phyloP scores from a whole-genome alignment of 1,284 basidiomycete species.

The Apiotrichum mycotoxinovorans region DNA sequence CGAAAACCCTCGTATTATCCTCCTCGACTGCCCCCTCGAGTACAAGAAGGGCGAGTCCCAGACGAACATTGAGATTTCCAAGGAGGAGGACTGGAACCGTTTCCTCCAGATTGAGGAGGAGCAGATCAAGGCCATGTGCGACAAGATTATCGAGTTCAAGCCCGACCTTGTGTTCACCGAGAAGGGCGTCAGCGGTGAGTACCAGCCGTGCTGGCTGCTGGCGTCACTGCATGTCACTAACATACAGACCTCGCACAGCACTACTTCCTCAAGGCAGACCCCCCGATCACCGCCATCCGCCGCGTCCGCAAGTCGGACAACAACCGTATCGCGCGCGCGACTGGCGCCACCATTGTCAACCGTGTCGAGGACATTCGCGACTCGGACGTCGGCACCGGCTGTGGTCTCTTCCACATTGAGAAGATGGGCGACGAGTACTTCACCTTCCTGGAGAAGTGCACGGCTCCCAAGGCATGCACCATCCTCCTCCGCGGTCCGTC shows the following conservation, averaged over 20 bases:
- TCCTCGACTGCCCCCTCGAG: conserved; percentile 94
- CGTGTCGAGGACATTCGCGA: conserved; percentile 92
- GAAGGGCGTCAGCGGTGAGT: conserved; percentile 87
- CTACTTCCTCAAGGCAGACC: conserved; percentile 78
- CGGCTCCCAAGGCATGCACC: conserved; percentile 93
- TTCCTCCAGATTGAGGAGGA: conserved; percentile 96
- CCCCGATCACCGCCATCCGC: conserved; percentile 75
- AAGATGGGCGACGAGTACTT: conserved; percentile 99
- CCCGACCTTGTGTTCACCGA: conserved; percentile 95
- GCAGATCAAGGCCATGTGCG: conserved; percentile 86
- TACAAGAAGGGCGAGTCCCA: conserved; percentile 99
- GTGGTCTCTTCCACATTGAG: conserved; percentile 92
- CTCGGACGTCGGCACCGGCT: conserved; percentile 83
- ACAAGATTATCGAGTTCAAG: conserved; percentile 86
- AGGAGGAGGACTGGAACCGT: conserved; percentile 89
- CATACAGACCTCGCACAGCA: conserved; percentile 84
- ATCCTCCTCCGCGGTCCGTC: conserved; percentile 97
- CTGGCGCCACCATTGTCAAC: conserved; percentile 95
- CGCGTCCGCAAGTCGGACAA: conserved; percentile 98
- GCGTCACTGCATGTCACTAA: conserved; percentile 12
- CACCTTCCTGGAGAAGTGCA: conserved; percentile 90
- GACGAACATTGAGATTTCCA: conserved; percentile 97
- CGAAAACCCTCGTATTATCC: conserved; percentile 79
- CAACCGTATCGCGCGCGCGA: conserved; percentile 94
- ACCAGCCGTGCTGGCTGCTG: background rate